phyloP scores from a whole-genome alignment of 75 land plant genomes.

The Picea sitchensis region DNA sequence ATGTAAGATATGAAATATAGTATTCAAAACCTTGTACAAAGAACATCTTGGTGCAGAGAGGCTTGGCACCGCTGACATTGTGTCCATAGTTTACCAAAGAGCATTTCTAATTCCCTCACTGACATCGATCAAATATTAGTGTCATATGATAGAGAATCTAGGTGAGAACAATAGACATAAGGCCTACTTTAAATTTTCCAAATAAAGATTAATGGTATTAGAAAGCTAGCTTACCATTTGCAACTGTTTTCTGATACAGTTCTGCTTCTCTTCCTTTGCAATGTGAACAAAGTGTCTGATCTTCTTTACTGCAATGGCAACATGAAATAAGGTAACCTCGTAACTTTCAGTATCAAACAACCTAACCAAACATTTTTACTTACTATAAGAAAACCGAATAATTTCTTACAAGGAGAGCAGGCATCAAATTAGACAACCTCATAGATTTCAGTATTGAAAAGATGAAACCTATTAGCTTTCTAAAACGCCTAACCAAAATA shows the following conservation, averaged over 20 bases:
- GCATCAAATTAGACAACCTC: background rate
- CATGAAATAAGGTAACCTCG: background rate
- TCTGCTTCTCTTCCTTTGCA: conserved; percentile 99
- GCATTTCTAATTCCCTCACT: conserved; percentile 86
- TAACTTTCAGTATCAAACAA: background rate
- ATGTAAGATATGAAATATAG: background rate
- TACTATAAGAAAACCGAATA: too few species aligned
- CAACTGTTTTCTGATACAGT: conserved; percentile 80
- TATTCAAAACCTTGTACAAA: conserved; percentile 77
- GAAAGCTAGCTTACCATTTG: conserved; percentile 56
- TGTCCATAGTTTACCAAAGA: conserved; percentile 97
- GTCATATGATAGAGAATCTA: background rate
- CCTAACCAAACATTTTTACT: too few species aligned
- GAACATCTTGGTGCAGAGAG: conserved; percentile 97
- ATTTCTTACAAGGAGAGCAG: background rate
- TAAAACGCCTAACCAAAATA: background rate
- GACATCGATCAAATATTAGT: conserved; percentile 4
- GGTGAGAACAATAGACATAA: background rate
- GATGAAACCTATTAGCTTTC: background rate
- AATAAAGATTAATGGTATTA: background rate
- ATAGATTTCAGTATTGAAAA: background rate
- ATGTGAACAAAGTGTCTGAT: conserved; percentile 80
- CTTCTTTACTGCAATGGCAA: conserved; percentile 46
- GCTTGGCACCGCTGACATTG: conserved; percentile 99
- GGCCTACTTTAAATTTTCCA: background rate